Evolutionary conservation across 1,284 basidiomycete species (phyloP).

Genomic region (Papiliotrema terrestris): DNA sequence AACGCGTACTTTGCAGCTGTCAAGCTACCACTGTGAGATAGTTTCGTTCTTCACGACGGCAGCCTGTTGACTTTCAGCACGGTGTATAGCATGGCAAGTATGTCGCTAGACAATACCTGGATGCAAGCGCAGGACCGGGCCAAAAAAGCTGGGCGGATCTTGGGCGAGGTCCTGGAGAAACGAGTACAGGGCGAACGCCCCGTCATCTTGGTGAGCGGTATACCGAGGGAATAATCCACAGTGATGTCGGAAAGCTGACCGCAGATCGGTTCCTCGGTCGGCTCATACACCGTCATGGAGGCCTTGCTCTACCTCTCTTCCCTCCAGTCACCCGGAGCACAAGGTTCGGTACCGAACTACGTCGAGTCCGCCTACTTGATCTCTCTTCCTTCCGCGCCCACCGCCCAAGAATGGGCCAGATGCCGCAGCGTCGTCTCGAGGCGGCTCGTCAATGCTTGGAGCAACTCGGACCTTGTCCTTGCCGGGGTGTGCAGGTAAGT

Average conservation of each 20-base stretch:
- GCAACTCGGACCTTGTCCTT: slow-evolving; percentile 53
- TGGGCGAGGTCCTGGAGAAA: slow-evolving; percentile 56
- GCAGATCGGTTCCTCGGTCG: slow-evolving; percentile 55
- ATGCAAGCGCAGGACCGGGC: slow-evolving; percentile 52
- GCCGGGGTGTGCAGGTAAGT: slow-evolving; percentile 51
- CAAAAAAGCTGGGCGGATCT: slow-evolving; percentile 54
- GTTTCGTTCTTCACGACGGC: too few relatives aligned
- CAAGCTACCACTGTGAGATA: slow-evolving; percentile 50
- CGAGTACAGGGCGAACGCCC: slow-evolving; percentile 57
- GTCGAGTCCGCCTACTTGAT: slow-evolving; percentile 55
- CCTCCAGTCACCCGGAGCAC: slow-evolving; percentile 32
- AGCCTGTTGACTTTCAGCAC: slow-evolving; percentile 29
- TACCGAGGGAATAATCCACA: not conserved
- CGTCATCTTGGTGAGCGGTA: slow-evolving; percentile 48
- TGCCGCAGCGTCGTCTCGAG: slow-evolving; percentile 51
- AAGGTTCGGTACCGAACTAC: slow-evolving; percentile 42
- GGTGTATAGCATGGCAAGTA: slow-evolving; percentile 43
- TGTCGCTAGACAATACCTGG: slow-evolving; percentile 50
- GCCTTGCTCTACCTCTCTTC: slow-evolving; percentile 53
- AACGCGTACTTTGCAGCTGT: slow-evolving; percentile 55
- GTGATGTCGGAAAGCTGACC: not conserved
- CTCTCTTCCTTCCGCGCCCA: slow-evolving; percentile 53
- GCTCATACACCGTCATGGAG: slow-evolving; percentile 54
- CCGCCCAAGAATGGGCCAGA: slow-evolving; percentile 49
- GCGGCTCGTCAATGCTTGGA: slow-evolving; percentile 54